These are phyloP conservation scores for Lentinus polychrous DNA, from an alignment of 1,284 basidiomycete species.

Conservation along the genomic window DNA sequence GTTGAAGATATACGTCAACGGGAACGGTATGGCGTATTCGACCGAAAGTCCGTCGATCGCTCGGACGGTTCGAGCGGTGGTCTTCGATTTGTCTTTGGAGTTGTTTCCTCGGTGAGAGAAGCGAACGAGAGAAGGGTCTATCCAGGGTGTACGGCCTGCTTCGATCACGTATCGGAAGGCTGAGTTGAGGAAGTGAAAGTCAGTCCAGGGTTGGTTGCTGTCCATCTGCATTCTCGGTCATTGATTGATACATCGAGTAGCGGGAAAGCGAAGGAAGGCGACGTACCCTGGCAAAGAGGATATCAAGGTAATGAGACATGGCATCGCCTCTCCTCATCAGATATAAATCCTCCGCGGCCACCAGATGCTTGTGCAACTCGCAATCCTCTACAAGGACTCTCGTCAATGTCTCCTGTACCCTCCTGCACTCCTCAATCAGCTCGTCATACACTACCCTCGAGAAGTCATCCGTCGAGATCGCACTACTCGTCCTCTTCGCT, in stretches of 20 bases:
- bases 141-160: conserved; percentile 43
- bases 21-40: conserved; percentile 79
- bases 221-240: conserved; percentile 51
- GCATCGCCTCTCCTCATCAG: conserved; percentile 69
- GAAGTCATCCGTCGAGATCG: conserved; percentile 50
- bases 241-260: not conserved
- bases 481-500: conserved; percentile 1
- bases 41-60: conserved; percentile 60
- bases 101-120: conserved; percentile 49
- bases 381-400: conserved; percentile 65
- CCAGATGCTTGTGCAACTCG: conserved; percentile 61
- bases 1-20: conserved; percentile 73
- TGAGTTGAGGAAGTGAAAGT: conserved; percentile 80
- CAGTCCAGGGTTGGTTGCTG: conserved; percentile 60
- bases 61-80: conserved; percentile 44
- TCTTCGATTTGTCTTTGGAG: conserved; percentile 27
- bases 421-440: conserved; percentile 52
- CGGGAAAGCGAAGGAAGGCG: not conserved
- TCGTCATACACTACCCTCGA: conserved; percentile 56
- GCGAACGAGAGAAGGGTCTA: conserved; percentile 69
- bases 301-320: conserved; percentile 65
- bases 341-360: conserved; percentile 65
- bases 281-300: conserved; percentile 65
- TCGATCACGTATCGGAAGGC: conserved; percentile 66
- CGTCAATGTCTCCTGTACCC: conserved; percentile 49